phyloP scores from a whole-genome alignment of 2,329 filamentous ascomycete species.

The Basipetospora sp. region DNA sequence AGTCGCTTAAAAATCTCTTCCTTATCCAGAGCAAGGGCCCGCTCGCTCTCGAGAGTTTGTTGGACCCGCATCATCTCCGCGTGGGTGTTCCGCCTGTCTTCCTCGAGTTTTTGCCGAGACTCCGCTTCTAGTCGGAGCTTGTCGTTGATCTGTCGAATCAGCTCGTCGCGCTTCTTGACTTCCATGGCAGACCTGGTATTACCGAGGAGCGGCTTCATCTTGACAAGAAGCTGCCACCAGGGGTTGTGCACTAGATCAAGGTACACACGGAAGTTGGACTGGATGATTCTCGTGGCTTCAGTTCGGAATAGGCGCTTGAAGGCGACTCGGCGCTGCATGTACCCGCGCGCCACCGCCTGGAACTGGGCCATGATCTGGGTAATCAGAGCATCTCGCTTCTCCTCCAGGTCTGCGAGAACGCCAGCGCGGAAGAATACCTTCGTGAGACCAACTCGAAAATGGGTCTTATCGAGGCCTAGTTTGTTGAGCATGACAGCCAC shows the following conservation, averaged over 20 bases:
- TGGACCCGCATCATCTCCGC: conserved; percentile 79
- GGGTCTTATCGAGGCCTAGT: conserved; percentile 66
- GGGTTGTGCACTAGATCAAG: conserved; percentile 79
- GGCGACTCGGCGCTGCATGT: conserved; percentile 71
- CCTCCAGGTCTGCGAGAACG: conserved; percentile 90
- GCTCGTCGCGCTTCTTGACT: conserved; percentile 86
- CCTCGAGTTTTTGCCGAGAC: conserved; percentile 68
- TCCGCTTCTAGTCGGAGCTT: conserved; percentile 66
- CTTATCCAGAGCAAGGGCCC: conserved; percentile 89
- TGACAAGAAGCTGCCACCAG: conserved; percentile 91
- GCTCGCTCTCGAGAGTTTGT: conserved; percentile 87
- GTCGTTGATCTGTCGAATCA: conserved; percentile 73
- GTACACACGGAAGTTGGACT: conserved; percentile 86
- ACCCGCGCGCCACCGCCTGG: conserved; percentile 82
- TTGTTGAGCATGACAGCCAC: conserved; percentile 79
- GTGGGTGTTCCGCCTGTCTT: conserved; percentile 77
- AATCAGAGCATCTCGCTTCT: conserved; percentile 83
- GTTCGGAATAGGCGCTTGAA: conserved; percentile 89
- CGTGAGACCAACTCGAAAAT: conserved; percentile 86
- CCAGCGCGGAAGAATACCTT: conserved; percentile 98
- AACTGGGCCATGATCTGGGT: conserved; percentile 87
- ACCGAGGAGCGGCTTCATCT: conserved; percentile 89
- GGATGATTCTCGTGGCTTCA: conserved; percentile 87
- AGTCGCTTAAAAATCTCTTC: conserved; percentile 98
- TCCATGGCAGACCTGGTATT: conserved; percentile 83